phyloP scores from a whole-genome alignment of 2,329 filamentous ascomycete genomes.

The Penicillium sp. region DNA sequence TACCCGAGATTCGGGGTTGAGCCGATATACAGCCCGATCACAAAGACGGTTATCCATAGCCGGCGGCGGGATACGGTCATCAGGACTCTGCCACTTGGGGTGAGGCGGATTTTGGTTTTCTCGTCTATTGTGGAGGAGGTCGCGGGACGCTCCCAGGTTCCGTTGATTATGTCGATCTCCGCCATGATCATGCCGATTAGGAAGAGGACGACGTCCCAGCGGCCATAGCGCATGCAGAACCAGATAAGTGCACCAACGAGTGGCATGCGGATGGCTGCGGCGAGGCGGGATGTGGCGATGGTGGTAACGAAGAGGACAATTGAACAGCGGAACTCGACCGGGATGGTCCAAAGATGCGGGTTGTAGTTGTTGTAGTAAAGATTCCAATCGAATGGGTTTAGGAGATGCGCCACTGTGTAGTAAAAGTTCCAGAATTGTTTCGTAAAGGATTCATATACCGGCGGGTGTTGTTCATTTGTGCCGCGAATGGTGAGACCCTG shows the following conservation, averaged over 20 bases:
- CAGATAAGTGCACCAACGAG: constrained; percentile 34
- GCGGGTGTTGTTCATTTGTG: constrained; percentile 46
- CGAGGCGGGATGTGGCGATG: constrained; percentile 40
- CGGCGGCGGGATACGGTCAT: constrained; percentile 27
- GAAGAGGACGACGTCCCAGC: constrained; percentile 46
- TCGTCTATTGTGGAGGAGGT: constrained; percentile 5
- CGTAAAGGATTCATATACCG: constrained; percentile 31
- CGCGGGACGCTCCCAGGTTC: constrained; percentile 32
- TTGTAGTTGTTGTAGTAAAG: constrained; percentile 46
- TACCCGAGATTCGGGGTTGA: constrained; percentile 42
- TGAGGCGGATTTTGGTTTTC: constrained; percentile 21
- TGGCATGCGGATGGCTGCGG: constrained; percentile 32
- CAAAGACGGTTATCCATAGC: constrained; percentile 40
- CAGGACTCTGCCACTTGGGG: constrained; percentile 12
- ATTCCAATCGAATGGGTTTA: constrained; percentile 40
- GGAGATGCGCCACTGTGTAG: constrained; percentile 32
- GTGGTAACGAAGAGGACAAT: constrained; percentile 45
- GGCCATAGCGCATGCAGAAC: constrained; percentile 43
- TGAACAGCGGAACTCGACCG: constrained; percentile 46
- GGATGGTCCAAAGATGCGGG: constrained; percentile 49
- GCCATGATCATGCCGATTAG: constrained; percentile 45
- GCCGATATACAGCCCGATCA: constrained; percentile 43
- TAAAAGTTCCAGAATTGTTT: constrained; percentile 41
- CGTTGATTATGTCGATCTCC: constrained; percentile 43
- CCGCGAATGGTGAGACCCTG: constrained; percentile 40